phyloP scores from a whole-genome alignment of 495 filamentous ascomycete genomes.

The Daldinia caldariorum region DNA sequence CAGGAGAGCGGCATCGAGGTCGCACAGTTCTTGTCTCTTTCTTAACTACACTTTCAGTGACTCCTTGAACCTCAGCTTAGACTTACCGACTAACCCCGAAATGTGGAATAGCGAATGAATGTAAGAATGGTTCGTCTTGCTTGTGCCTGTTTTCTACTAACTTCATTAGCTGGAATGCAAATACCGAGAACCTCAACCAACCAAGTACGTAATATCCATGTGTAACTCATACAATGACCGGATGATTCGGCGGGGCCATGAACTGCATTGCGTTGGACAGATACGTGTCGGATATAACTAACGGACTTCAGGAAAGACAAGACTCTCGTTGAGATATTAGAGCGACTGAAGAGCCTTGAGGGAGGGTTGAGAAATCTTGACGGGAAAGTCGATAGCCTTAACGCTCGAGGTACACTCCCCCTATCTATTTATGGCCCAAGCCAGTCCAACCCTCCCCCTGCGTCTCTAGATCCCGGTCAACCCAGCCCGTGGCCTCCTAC shows the following conservation, averaged over 20 bases:
- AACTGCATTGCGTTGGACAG: conserved; percentile 24
- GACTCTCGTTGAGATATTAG: conserved; percentile 67
- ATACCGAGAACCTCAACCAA: conserved; percentile 69
- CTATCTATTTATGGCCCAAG: conserved; percentile 40
- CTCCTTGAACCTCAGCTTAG: conserved; percentile 21
- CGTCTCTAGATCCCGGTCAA: conserved; percentile 28
- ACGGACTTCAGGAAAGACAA: conserved; percentile 65
- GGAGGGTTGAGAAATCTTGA: conserved; percentile 41
- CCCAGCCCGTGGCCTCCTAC: conserved; percentile 30
- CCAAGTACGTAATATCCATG: conserved; percentile 62
- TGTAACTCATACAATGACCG: conserved; percentile 24
- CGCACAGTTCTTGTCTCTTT: conserved; percentile 17
- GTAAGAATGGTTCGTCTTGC: conserved; percentile 35
- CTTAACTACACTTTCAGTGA: conserved; percentile 20
- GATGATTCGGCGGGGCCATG: conserved; percentile 25
- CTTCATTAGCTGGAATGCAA: conserved; percentile 62
- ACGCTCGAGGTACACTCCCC: conserved; percentile 37
- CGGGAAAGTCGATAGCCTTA: conserved; percentile 58
- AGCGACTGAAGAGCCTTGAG: conserved; percentile 63
- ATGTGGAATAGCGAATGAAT: conserved; percentile 43
- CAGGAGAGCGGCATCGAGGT: conserved; percentile 13
- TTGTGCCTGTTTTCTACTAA: conserved; percentile 40
- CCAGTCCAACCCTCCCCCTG: conserved; percentile 22
- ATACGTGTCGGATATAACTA: conserved; percentile 34
- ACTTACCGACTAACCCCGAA: conserved; percentile 44